These are phyloP conservation scores for Triangularia setosa DNA, from an alignment of 2,329 filamentous ascomycete species.

Conservation along the genomic window DNA sequence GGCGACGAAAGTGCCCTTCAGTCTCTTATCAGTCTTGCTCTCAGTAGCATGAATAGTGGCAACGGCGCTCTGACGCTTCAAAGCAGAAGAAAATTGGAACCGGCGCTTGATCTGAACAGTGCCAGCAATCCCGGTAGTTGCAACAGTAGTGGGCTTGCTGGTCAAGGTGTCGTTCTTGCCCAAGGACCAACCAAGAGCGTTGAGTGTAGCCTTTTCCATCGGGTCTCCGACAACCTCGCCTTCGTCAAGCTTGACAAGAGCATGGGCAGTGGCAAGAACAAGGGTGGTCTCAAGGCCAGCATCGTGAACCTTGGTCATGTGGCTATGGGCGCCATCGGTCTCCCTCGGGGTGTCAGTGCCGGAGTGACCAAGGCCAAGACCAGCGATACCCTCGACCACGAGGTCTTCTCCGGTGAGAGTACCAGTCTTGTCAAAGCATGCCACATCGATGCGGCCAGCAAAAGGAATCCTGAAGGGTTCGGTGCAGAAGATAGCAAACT, in stretches of 20 bases:
- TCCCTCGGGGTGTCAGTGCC: slow-evolving; percentile 64
- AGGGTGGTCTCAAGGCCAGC: slow-evolving; percentile 80
- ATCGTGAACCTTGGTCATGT: slow-evolving; percentile 66
- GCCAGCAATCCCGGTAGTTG: slow-evolving; percentile 55
- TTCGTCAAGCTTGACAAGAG: slow-evolving; percentile 92
- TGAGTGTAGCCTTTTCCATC: slow-evolving; percentile 95
- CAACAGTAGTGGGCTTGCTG: slow-evolving; percentile 54
- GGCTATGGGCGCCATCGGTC: slow-evolving; percentile 76
- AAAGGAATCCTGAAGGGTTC: slow-evolving; percentile 98
- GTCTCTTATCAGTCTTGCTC: slow-evolving; percentile 67
- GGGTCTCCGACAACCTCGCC: slow-evolving; percentile 96
- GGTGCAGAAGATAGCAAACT: slow-evolving; percentile 96
- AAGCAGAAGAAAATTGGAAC: slow-evolving; percentile 95
- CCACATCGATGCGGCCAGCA: slow-evolving; percentile 89
- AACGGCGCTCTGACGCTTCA: slow-evolving; percentile 94
- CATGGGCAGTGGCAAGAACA: slow-evolving; percentile 91
- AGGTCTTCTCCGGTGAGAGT: slow-evolving; percentile 95
- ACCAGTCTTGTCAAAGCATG: slow-evolving; percentile 98
- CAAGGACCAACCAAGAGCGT: slow-evolving; percentile 87
- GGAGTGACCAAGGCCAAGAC: slow-evolving; percentile 68
- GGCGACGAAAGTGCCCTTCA: slow-evolving; percentile 83
- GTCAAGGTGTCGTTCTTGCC: slow-evolving; percentile 81
- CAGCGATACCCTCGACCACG: slow-evolving; percentile 94
- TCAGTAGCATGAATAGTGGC: slow-evolving; percentile 75
- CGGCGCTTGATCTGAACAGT: slow-evolving; percentile 91